Base-by-base conservation (phyloP, 352 stramenopile genomes). In the Thraustotheca clavata region DNA sequence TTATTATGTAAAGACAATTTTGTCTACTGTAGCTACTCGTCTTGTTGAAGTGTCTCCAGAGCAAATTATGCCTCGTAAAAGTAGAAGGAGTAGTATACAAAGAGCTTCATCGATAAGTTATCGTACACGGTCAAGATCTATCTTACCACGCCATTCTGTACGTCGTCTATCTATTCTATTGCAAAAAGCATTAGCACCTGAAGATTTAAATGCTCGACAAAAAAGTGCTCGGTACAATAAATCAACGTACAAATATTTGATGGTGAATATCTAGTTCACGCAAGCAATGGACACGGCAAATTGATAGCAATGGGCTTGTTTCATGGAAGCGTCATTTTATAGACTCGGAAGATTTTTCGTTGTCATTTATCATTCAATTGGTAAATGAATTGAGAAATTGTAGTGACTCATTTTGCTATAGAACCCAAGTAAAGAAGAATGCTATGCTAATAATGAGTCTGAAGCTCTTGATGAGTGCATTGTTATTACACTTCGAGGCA, bases 211-310 rank as follows among this genome's bases (percentile, higher is more conserved):
- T 29, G 55, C 55, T 4, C 12, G 41, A 7, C 55, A 63, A 22
- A 38, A 41, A 31, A 63, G 55, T 29, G 55, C 55, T 11, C 55
- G 55, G 55, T 63, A 35, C 8, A 7, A 26, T 29, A 26, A 14
- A 2, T 14, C 49, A 35, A 31, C 29, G 12, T 8, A 62, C 18
- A 9, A 35, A 43, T 4, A 27, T 43, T 35, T 22, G 20, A 49
- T 16, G 8, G 24, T 26, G 11, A 55, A 22, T 0, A 33, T 24
- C 27, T 43, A 73, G 71, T 32, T 79, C 87, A 62, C 79, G 84
- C 20, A 89, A 91, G 33, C 82, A 93, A 57, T 93, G 84, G 84
- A 73, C 87, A 8, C 77, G 84, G n/a, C 76, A 75, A 62, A 73
- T 90, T 20, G 79, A 71, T 4, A 67, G 75, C 11, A 76, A 88